These are phyloP conservation scores for Pleurotus sapidus DNA, from an alignment of 768 basidiomycete species.

Conservation along the genomic window DNA sequence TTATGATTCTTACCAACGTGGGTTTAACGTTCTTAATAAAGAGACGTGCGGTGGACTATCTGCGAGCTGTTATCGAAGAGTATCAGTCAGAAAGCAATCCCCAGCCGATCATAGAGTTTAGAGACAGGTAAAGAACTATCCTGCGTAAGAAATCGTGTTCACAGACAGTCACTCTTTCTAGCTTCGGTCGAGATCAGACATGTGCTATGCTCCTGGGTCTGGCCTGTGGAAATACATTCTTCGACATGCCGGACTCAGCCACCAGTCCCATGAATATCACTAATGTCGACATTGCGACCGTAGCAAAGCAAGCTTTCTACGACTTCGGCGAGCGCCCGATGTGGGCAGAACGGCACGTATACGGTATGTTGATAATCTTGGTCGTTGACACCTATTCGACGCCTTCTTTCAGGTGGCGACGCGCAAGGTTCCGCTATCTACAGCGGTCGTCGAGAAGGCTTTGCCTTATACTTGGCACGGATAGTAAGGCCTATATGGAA, in stretches of 20 bases:
- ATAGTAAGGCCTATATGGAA: constrained; percentile 88
- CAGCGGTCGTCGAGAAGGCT: constrained; percentile 85
- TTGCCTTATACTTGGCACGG: constrained; percentile 84
- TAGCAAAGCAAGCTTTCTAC: constrained; percentile 85
- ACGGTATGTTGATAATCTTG: constrained; percentile 43
- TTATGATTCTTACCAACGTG: constrained; percentile 85
- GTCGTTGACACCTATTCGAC: constrained; percentile 4
- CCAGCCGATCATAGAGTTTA: constrained; percentile 80
- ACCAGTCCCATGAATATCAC: constrained; percentile 40
- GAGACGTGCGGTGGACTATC: constrained; percentile 80
- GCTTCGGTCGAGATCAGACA: constrained; percentile 89
- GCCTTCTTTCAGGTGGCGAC: constrained; percentile 40
- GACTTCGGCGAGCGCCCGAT: constrained; percentile 83
- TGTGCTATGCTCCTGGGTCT: constrained; percentile 90
- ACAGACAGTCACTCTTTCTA: constrained; percentile 25
- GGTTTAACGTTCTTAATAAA: constrained; percentile 81
- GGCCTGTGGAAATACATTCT: constrained; percentile 79
- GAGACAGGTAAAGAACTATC: constrained; percentile 55
- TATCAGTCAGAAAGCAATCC: constrained; percentile 73
- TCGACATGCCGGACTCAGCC: constrained; percentile 52
- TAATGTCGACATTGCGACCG: constrained; percentile 58
- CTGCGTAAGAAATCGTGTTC: not conserved
- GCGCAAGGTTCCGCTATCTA: constrained; percentile 73
- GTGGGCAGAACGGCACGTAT: constrained; percentile 76
- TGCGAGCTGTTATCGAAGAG: constrained; percentile 80